These are phyloP conservation scores for Hypomontagnella submonticulosa DNA, from an alignment of 495 filamentous ascomycete genomes.

Conservation along the genomic window DNA sequence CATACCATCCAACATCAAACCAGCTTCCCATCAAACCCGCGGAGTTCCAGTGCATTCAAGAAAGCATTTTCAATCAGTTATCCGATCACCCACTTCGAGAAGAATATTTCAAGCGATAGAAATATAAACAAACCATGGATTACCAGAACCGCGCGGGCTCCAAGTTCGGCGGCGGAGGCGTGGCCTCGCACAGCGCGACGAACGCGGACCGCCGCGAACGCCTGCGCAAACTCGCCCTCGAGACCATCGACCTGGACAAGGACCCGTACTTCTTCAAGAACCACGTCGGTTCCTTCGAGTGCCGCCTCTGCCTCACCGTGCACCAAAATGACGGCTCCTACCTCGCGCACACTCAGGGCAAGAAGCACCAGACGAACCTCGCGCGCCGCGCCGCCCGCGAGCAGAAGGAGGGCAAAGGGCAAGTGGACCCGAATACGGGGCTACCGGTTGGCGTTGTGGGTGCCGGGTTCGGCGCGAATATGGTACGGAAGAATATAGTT, in stretches of 20 bases:
- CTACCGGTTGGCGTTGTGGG: constrained; percentile 77
- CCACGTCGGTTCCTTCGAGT: constrained; percentile 98
- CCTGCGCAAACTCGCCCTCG: constrained; percentile 95
- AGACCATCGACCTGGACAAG: constrained; percentile 99
- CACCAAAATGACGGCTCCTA: constrained; percentile 99
- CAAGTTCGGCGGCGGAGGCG: constrained; percentile 97
- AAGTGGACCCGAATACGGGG: constrained; percentile 79
- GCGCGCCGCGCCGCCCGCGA: constrained; percentile 93
- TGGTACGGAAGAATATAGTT: constrained; percentile 85
- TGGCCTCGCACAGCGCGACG: constrained; percentile 90
- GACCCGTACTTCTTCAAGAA: constrained; percentile 99
- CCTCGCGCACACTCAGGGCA: constrained; percentile 97
- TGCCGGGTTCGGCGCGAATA: constrained; percentile 69
- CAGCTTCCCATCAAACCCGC: constrained; percentile 1
- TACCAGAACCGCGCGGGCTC: constrained; percentile 93
- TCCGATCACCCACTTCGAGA: neutral
- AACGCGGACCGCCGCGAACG: constrained; percentile 98
- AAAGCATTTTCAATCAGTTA: neutral
- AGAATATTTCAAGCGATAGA: neutral
- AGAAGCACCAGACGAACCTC: constrained; percentile 99
- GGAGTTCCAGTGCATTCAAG: too few species aligned
- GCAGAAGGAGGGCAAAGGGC: constrained; percentile 82
- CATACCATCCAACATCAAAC: constrained; percentile 4
- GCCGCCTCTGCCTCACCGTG: constrained; percentile 96
- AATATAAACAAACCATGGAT: constrained; percentile 57